Evolutionary conservation across 805 yeast genomes (phyloP), one percentile per base, ranked within the genome.

Genomic region (Metahyphopichia silvanorum): DNA sequence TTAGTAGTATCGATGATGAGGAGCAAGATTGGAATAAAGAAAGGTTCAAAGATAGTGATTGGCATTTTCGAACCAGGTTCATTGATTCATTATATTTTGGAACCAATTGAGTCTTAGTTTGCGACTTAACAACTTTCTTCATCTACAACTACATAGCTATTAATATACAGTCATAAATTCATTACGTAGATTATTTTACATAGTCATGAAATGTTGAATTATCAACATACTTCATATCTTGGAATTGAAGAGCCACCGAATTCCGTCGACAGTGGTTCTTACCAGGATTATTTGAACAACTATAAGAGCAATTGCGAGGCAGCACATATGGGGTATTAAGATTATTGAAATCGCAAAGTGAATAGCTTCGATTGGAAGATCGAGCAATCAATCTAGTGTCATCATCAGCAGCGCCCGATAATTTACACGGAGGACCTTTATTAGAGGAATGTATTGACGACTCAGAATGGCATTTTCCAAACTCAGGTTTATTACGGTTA

Each of bases 21-120:
- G 21, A 27, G 42, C 12, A 16, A 14, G 27, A 48, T 23, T 58
- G 59, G 34, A 65, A 64, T 36, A 39, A 57, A 12, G 71, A 64
- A 27, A 58, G 63, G 11, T 69, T 71, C 34, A 47, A 62, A 16
- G 79, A 76, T 35, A 51, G 58, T 2, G 76, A 76, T 38, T 73
- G 78, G 69, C 75, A 79, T 71, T 77, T 82, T 52, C 63, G 79
- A 38, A 70, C 67, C 35, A 69, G 95, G 35, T 86, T 80, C 49
- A 69, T 88, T 17, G 96, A 87, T 55, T 60, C 81, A 8, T 68
- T 74, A 37, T 88, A 88, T 54, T 88, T 82, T 55, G 96, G 96
- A 5, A 78, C 88, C 4, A 52, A 50, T 16, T 58, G 45, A 30
- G 8, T 14, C 10, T 6, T 20, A 4, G 8, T 19, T 7, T 8